phyloP scores from a whole-genome alignment of 179 eudicot genomes.

The Nepenthes alata region DNA sequence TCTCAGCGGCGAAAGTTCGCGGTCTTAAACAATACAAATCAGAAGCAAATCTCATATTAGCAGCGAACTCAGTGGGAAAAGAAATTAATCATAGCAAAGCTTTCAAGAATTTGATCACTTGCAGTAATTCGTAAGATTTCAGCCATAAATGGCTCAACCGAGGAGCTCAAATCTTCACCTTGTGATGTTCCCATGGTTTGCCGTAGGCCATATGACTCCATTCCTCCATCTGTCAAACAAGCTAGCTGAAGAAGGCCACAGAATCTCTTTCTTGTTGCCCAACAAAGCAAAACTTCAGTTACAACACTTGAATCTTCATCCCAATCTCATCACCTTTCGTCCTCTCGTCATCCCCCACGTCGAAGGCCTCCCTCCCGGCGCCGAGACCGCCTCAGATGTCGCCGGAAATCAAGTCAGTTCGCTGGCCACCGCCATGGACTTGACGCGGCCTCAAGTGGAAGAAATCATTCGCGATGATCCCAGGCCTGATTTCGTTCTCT shows the following conservation, averaged over 20 bases:
- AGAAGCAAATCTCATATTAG: too few relatives aligned
- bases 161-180: constrained; percentile 27
- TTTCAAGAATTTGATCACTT: not conserved
- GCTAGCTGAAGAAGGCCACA: constrained; percentile 51
- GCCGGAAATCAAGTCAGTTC: constrained; percentile 27
- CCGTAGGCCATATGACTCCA: constrained; percentile 71
- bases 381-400: constrained; percentile 67
- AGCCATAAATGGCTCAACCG: not conserved
- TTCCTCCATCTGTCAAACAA: constrained; percentile 55
- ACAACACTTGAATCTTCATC: constrained; percentile 23
- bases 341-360: constrained; percentile 28
- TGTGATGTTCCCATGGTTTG: constrained; percentile 80
- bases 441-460: constrained; percentile 31
- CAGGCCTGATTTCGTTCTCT: constrained; percentile 42
- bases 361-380: constrained; percentile 39
- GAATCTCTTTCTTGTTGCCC: constrained; percentile 42
- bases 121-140: not conserved
- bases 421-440: constrained; percentile 58
- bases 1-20: too few relatives aligned
- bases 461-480: not conserved
- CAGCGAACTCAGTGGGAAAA: too few relatives aligned
- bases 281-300: constrained; percentile 27
- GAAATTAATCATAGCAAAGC: not conserved
- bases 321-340: constrained; percentile 27
- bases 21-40: too few relatives aligned